Evolutionary conservation across 495 filamentous ascomycete genomes (phyloP), one percentile per base, ranked within the genome.

Genomic region (Talaromyces borbonicus): DNA sequence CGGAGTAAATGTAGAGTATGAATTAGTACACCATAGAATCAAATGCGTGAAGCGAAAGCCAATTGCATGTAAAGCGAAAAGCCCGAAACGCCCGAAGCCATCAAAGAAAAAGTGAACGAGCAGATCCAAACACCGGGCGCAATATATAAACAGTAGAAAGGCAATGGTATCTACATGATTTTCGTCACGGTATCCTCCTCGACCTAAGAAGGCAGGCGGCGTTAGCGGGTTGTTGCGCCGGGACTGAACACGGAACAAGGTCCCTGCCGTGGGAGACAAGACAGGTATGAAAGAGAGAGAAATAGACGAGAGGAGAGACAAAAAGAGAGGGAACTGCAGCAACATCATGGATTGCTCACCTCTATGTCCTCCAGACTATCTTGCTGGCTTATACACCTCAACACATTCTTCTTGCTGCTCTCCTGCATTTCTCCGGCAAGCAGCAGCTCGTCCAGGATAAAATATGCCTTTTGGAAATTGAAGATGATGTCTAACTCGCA

Each of bases 401-500:
- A 68, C 15, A 99, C 82, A 58, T 95, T 96, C 80, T 96, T 97
- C 75, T 96, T 97, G 66, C 89, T 95, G 60, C 88, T 97, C 67
- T 99, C 92, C 68, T 99, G 93, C 71, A 99, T 83, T 63, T 99
- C 92, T 29, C 92, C 92, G 2, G 93, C 92, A 49, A 99, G 62
- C 54, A 99, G 74, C 39, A 99, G 75, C 72, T 99, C 92, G 57
- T 99, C 92, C 18, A 99, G 75, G 55, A 99, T 97, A 65, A 93
- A 96, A 65, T 99, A 99, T 45, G 93, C 92, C 70, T 97, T 97
- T 61, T 96, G 92, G 64, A 97, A 97, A 65, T 97, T 97, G 77
- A 99, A 99, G 57, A 97, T 95, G 59, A 98, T 92, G 57, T 98
- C 92, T 53, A 98, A 73, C 72, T 99, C 93, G 79, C 92, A 99